Conservation (phyloP, 768 basidiomycete genomes). For the Phylloporus sp. region DNA sequence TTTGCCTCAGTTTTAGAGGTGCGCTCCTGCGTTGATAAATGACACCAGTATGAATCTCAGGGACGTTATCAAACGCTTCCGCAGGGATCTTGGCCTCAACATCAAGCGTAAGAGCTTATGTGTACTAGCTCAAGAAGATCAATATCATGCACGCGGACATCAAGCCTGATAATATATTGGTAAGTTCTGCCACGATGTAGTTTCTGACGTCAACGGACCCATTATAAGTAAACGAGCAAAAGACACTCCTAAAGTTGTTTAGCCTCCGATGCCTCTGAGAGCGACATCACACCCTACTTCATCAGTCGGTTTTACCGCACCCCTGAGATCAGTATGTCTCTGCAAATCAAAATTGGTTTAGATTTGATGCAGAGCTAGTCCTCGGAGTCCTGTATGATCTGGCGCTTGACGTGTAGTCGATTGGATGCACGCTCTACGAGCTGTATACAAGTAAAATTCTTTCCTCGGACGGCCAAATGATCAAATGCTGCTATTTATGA, state of each 20-base stretch:
- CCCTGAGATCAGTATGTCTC: conserved; percentile 88
- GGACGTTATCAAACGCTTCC: conserved; percentile 96
- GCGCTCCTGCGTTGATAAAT: conserved; percentile 20
- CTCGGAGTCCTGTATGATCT: conserved; percentile 94
- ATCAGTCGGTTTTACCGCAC: conserved; percentile 97
- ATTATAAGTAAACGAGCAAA: conserved; percentile 85
- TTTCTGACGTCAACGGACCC: conserved; percentile 11
- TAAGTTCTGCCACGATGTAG: conserved; percentile 36
- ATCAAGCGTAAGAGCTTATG: conserved; percentile 95
- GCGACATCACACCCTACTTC: conserved; percentile 97
- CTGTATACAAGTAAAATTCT: conserved; percentile 96
- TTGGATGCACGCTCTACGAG: conserved; percentile 96
- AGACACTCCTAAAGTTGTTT: conserved; percentile 95
- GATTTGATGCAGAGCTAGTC: conserved; percentile 47
- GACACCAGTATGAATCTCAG: conserved; percentile 90
- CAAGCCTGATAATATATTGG: conserved; percentile 97
- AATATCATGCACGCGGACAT: conserved; percentile 98
- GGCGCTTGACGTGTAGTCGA: conserved; percentile 92
- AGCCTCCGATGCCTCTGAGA: conserved; percentile 90
- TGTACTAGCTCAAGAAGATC: conserved; percentile 88
- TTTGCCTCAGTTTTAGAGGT: conserved; percentile 99
- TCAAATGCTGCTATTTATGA: conserved; percentile 96
- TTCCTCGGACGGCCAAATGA: conserved; percentile 95
- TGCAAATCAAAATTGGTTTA: background rate
- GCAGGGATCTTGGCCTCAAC: conserved; percentile 95